Evolutionary conservation across 139 green algal species (phyloP).

Genomic region (Volvox africanus): DNA sequence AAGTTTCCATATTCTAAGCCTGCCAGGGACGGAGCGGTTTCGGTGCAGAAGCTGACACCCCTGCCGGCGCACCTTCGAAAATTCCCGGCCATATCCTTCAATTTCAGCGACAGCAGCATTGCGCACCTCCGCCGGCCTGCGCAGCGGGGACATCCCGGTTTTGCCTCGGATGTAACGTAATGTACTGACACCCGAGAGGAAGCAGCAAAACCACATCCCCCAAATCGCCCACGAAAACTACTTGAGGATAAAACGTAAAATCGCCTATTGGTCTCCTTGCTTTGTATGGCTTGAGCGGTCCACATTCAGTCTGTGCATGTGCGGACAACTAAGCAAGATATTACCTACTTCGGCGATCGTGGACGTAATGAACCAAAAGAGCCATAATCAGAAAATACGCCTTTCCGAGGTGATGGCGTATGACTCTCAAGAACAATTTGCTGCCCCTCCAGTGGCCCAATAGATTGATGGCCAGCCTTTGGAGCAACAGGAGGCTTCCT

Average conservation of each 20-base stretch:
- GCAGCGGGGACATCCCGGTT: not conserved
- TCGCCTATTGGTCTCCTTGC: not conserved
- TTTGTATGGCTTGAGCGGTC: not conserved
- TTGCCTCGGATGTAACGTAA: not conserved
- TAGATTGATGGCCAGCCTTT: not conserved
- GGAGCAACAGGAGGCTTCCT: constrained; percentile 26
- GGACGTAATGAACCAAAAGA: constrained; percentile 4
- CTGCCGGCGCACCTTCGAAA: not conserved
- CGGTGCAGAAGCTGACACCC: too few species aligned
- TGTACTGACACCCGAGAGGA: not conserved
- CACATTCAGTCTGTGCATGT: constrained; percentile 6
- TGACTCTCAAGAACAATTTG: constrained; percentile 11
- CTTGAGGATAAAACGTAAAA: not conserved
- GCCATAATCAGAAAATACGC: constrained; percentile 17
- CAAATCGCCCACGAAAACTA: not conserved
- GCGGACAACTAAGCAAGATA: not conserved
- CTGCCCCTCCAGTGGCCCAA: constrained; percentile 12
- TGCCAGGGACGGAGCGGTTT: too few species aligned
- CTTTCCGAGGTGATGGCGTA: constrained; percentile 9
- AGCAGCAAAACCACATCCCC: not conserved
- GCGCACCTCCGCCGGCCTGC: constrained; percentile 26
- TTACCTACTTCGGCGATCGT: constrained; percentile 14
- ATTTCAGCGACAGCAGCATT: constrained; percentile 33
- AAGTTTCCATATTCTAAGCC: too few species aligned
- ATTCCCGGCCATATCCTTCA: constrained; percentile 10